These are phyloP conservation scores for Scopulariopsis brevicaulis DNA, from an alignment of 2,329 filamentous ascomycete species.

Conservation along the genomic window DNA sequence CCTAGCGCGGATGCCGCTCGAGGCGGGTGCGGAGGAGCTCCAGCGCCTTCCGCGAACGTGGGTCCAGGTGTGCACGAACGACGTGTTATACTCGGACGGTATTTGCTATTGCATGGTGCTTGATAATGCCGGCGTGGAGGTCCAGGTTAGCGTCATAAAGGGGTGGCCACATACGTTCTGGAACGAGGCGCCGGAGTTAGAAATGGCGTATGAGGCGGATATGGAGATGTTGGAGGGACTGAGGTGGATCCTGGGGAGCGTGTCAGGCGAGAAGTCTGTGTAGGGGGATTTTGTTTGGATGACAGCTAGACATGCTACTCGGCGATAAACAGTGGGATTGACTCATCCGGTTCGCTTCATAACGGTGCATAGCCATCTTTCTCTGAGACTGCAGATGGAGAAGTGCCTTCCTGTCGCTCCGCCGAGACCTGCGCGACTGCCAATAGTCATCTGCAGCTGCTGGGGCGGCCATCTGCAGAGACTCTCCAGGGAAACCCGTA, in stretches of 20 bases:
- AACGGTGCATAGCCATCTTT: too few relatives aligned
- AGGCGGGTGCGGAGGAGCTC: constrained; percentile 18
- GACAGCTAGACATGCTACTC: too few relatives aligned
- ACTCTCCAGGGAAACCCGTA: too few relatives aligned
- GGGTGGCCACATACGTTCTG: constrained; percentile 44
- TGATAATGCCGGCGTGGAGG: constrained; percentile 23
- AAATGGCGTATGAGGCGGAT: constrained; percentile 27
- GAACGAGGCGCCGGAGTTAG: constrained; percentile 30
- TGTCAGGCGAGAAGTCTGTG: too few relatives aligned
- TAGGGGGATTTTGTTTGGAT: not conserved
- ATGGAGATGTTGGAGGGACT: constrained; percentile 27
- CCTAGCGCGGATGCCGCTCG: constrained; percentile 27
- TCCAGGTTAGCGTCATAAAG: constrained; percentile 26
- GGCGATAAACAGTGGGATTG: too few relatives aligned
- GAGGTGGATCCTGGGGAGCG: constrained; percentile 21
- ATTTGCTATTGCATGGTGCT: constrained; percentile 34
- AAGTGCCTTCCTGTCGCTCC: too few relatives aligned
- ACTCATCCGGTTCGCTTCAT: too few relatives aligned
- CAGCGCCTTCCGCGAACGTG: constrained; percentile 26
- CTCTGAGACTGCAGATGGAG: too few relatives aligned
- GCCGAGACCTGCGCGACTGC: too few relatives aligned
- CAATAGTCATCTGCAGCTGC: too few relatives aligned
- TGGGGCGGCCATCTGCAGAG: too few relatives aligned
- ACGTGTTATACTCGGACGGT: constrained; percentile 38
- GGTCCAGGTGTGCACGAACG: constrained; percentile 39